phyloP scores from a whole-genome alignment of 1,139 yeast species.

The Scheffersomyces illinoinensis region DNA sequence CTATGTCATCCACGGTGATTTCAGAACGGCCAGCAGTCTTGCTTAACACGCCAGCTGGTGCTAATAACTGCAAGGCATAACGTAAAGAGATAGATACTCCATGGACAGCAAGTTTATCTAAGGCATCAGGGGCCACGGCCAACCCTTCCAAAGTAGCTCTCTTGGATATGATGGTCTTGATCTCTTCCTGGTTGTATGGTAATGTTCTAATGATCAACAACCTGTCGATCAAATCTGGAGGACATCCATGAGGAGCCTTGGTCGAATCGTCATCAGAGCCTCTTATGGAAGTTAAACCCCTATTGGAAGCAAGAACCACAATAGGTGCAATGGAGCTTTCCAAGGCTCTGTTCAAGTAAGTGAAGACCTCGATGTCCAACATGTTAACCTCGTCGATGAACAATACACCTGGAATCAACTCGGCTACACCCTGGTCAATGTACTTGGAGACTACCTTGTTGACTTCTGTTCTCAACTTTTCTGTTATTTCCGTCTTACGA shows the following conservation, averaged over 20 bases:
- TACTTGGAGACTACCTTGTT: conserved; percentile 95
- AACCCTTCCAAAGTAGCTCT: conserved; percentile 77
- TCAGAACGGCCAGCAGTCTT: conserved; percentile 71
- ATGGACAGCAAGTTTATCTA: conserved; percentile 67
- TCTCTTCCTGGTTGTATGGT: conserved; percentile 83
- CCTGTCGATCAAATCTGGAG: conserved; percentile 91
- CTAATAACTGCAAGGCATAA: conserved; percentile 84
- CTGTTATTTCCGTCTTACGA: conserved; percentile 97
- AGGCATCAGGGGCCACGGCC: conserved; percentile 62
- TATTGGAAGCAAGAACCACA: conserved; percentile 91
- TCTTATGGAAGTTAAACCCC: conserved; percentile 88
- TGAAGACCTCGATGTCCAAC: conserved; percentile 95
- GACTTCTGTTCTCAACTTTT: conserved; percentile 88
- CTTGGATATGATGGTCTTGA: conserved; percentile 76
- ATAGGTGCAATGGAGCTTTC: conserved; percentile 92
- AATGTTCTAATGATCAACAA: conserved; percentile 87
- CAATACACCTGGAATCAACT: conserved; percentile 94
- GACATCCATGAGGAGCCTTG: conserved; percentile 93
- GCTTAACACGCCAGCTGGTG: conserved; percentile 88
- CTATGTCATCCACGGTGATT: conserved; percentile 70
- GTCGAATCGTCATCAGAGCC: conserved; percentile 79
- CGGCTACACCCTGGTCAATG: conserved; percentile 98
- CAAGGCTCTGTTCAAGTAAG: conserved; percentile 89
- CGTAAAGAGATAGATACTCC: conserved; percentile 82
- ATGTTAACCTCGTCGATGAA: conserved; percentile 97